A percentile compares a stretch with the other conserved stretches of the same genome.
Conservation (phyloP, 441 rosid species). For the Daphne laureola region DNA sequence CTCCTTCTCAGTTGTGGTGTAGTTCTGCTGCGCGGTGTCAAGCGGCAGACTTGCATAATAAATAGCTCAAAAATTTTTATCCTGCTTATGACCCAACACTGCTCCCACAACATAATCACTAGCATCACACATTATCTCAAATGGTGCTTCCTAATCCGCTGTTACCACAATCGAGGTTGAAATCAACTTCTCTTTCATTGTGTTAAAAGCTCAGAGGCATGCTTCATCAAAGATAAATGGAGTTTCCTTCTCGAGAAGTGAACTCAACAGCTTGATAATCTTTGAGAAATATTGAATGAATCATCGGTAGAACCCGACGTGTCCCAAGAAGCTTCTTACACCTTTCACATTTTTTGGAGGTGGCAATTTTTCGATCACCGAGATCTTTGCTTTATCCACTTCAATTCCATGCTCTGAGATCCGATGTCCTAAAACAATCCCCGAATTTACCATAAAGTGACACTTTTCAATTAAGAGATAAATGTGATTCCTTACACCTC, state of each 20-base stretch:
- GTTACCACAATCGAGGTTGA: not conserved
- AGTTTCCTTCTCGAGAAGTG: not conserved
- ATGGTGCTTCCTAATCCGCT: not conserved
- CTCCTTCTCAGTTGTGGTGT: conserved; percentile 3
- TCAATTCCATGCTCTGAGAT: no score
- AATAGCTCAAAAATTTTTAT: not conserved
- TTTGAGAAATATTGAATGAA: not conserved
- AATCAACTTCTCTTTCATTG: not conserved
- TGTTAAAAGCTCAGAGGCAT: not conserved
- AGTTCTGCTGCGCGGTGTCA: conserved; percentile 1
- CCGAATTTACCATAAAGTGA: no score
- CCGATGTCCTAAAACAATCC: no score
- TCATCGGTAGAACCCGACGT: not conserved
- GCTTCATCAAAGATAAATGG: not conserved
- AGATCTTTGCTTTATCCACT: no score
- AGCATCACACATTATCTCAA: conserved; percentile 2
- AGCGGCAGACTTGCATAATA: not conserved
- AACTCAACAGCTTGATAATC: not conserved
- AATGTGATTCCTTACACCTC: no score
- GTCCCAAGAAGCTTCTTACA: no score
- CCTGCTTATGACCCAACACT: not conserved
- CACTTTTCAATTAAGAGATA: no score
- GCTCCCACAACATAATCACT: not conserved
- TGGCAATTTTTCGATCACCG: no score
- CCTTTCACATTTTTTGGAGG: no score